Percentiles rank a stretch among this genome's conserved stretches.
Conservation (phyloP, 306 rosid species). For the Carpinus viminea region DNA sequence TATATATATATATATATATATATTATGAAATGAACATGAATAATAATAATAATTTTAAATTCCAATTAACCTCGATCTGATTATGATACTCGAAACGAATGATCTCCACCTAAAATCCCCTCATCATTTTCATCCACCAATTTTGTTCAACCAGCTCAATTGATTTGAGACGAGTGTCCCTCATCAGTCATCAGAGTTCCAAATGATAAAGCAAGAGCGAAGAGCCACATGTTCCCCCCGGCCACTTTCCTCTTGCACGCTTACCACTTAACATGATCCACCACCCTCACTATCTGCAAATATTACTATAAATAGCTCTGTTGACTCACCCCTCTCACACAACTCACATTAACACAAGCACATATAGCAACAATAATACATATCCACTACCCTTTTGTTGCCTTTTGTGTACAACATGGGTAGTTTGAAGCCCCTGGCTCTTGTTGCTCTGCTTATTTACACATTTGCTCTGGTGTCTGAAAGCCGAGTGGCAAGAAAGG, state of each 20-base stretch:
- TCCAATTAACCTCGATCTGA: conserved; percentile 15
- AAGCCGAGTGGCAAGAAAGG: conserved; percentile 58
- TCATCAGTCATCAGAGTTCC: neutral
- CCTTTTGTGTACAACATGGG: neutral
- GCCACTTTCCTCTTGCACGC: conserved; percentile 33
- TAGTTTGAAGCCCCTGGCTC: conserved; percentile 13
- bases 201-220: neutral
- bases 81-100: neutral
- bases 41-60: neutral
- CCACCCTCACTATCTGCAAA: no score
- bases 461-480: conserved; percentile 31
- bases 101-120: no score
- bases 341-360: neutral
- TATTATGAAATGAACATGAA: no score
- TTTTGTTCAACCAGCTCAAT: no score
- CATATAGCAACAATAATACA: neutral
- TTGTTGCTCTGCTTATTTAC: conserved; percentile 46
- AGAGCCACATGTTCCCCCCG: conserved; percentile 12
- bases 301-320: conserved; percentile 33
- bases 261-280: conserved; percentile 14
- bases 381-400: neutral
- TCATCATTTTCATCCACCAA: no score
- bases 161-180: no score
- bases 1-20: no score
- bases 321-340: neutral